Percentiles rank a stretch among this genome's conserved stretches.
Conservation (phyloP, 1,284 basidiomycete genomes). For the Calocybe gambosa region DNA sequence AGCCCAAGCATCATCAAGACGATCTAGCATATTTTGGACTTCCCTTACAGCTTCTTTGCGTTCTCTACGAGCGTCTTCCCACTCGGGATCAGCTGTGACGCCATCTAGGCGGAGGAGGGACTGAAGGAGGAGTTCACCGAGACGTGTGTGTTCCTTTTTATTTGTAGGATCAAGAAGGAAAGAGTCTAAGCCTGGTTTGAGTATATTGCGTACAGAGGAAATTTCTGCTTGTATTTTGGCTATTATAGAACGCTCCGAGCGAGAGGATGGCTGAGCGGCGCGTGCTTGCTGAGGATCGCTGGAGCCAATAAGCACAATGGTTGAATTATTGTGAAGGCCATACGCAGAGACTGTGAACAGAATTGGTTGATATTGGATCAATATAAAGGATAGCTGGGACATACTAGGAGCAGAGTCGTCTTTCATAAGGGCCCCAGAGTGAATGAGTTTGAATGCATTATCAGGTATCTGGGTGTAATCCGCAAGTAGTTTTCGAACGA, state of each 20-base stretch:
- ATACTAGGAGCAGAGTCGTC: slow-evolving; percentile 64
- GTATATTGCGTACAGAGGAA: slow-evolving; percentile 42
- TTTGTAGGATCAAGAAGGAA: slow-evolving; percentile 40
- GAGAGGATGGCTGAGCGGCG: slow-evolving; percentile 24
- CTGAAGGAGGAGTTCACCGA: slow-evolving; percentile 73
- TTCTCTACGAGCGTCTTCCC: slow-evolving; percentile 64
- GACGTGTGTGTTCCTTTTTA: slow-evolving; percentile 48
- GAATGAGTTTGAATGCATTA: slow-evolving; percentile 70
- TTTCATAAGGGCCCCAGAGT: slow-evolving; percentile 74
- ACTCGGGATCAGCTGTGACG: slow-evolving; percentile 58
- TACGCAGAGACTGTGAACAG: slow-evolving; percentile 53
- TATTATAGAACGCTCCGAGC: slow-evolving; percentile 49
- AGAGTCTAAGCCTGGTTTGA: slow-evolving; percentile 47
- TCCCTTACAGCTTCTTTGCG: slow-evolving; percentile 70
- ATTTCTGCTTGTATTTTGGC: slow-evolving; percentile 56
- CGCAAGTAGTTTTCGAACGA: slow-evolving; percentile 50
- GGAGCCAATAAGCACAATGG: slow-evolving; percentile 53
- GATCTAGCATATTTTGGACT: slow-evolving; percentile 37
- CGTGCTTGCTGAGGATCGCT: slow-evolving; percentile 15
- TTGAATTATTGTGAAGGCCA: slow-evolving; percentile 52
- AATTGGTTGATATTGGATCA: slow-evolving; percentile 3
- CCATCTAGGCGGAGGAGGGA: slow-evolving; percentile 72
- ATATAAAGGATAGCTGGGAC: slow-evolving; percentile 21
- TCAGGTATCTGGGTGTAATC: slow-evolving; percentile 58
- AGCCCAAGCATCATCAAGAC: slow-evolving; percentile 31